Evolutionary conservation across 495 filamentous ascomycete species (phyloP), one percentile per base, ranked within the genome.

Genomic region (Trichoderma reesei): DNA sequence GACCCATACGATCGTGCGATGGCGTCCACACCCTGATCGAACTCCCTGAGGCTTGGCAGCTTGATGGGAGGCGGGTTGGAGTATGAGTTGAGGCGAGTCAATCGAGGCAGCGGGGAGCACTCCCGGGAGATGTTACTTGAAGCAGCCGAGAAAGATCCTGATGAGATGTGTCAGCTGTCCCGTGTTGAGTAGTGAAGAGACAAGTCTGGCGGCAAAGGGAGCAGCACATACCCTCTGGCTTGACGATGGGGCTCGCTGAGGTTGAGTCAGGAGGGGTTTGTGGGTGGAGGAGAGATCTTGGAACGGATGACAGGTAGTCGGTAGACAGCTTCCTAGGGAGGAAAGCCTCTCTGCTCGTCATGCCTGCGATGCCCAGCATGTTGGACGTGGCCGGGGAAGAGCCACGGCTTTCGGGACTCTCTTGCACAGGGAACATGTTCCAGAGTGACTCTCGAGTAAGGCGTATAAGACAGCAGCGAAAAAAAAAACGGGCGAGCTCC

Each of bases 221-320:
- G 5, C 2, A 13, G 34, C 16, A 39, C 33, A 39, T 38, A 63
- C 61, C 61, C n/a, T 41, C 61, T 5, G 2, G 38, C 8, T 63
- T 63, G 16, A 63, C 41, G 20, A 42, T 10, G 4, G 61, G 61
- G n/a, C 61, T 63, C 8, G 39, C 61, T 33, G 41, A 63, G n/a
- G 38, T 36, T 63, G 61, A 63, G 31, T 41, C 61, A 34, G 61
- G 61, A 41, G 61, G 61, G 5, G 61, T 63, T 41, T 63, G 61
- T 44, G 61, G 61, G 38, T 42, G 37, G 61, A 34, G 37, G 6
- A 46, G 61, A 41, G 31, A 42, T 36, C 61, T 33, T 39, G 59
- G 34, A 20, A 61, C n/a, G 13, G 59, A 61, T 39, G 59, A 61
- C 9, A 61, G 59, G 34, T 34, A 8, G 13, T 61, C 59, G 4